Percentiles rank a stretch among this genome's conserved stretches.
These are phyloP conservation scores for Cetradonia linearis DNA, from an alignment of 495 filamentous ascomycete genomes.

Conservation along the genomic window DNA sequence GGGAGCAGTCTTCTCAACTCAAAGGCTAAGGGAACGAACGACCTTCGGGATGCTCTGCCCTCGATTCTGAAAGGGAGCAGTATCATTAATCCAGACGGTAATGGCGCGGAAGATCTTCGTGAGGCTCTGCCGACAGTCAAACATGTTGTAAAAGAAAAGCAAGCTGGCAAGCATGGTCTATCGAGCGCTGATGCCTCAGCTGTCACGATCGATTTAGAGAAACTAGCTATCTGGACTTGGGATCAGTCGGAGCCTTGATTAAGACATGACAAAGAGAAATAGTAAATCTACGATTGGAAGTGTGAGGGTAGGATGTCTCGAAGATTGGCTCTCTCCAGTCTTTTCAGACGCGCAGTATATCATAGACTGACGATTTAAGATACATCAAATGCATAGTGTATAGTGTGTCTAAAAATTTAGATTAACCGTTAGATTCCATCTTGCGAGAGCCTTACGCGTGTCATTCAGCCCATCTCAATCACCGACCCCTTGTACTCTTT, in stretches of 20 bases:
- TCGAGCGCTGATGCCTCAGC: background rate
- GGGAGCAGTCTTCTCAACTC: background rate
- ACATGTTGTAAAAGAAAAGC: background rate
- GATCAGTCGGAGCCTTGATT: background rate
- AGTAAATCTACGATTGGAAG: background rate
- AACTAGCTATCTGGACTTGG: background rate
- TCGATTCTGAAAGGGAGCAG: background rate
- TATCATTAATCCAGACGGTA: background rate
- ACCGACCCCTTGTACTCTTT: slow-evolving; percentile 2
- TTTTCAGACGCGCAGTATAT: too few species aligned
- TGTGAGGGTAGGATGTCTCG: too few species aligned
- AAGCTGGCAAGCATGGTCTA: background rate
- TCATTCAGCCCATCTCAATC: background rate
- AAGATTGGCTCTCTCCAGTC: too few species aligned
- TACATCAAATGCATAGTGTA: too few species aligned
- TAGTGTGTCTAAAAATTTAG: too few species aligned
- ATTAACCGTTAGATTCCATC: background rate
- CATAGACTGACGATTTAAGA: too few species aligned
- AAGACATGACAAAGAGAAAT: background rate
- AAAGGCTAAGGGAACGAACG: background rate
- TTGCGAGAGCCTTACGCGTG: background rate
- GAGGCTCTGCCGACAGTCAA: background rate
- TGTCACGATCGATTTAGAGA: background rate
- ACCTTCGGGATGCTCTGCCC: too few species aligned
- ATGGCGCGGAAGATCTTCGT: background rate